Conservation (phyloP, 106 monocot species). For the Phalaenopsis equestris region DNA sequence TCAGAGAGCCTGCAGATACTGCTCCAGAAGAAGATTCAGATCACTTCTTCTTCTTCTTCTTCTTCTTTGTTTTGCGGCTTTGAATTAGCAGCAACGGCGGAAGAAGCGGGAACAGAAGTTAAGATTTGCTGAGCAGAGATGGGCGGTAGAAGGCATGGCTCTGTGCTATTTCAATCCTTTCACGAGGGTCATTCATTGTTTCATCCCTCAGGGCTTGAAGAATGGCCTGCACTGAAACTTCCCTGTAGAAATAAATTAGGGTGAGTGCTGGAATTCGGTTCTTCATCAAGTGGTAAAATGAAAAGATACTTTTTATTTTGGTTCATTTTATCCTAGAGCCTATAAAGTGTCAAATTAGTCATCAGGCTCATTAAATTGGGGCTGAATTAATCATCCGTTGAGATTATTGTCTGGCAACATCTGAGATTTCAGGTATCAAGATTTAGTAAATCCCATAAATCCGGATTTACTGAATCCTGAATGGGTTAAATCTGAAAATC, state of each 20-base stretch:
- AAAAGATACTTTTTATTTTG: background rate
- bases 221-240: constrained; percentile 60
- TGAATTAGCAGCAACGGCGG: background rate
- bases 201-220: constrained; percentile 91
- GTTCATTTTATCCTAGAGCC: too few species aligned
- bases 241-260: constrained; percentile 35
- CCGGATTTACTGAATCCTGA: too few species aligned
- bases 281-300: background rate
- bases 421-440: too few species aligned
- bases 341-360: too few species aligned
- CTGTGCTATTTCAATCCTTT: constrained; percentile 91
- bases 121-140: constrained; percentile 71
- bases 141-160: constrained; percentile 82
- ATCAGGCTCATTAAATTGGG: too few species aligned
- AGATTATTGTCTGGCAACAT: too few species aligned
- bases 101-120: background rate
- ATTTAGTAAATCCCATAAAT: too few species aligned
- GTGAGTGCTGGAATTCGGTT: background rate
- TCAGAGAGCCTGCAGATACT: background rate
- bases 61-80: too few species aligned
- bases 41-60: too few species aligned
- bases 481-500: too few species aligned
- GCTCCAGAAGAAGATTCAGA: background rate
- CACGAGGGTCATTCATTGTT: constrained; percentile 94
- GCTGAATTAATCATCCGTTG: too few species aligned